phyloP scores from a whole-genome alignment of 1,139 yeast genomes.

The Torulaspora pretoriensis region DNA sequence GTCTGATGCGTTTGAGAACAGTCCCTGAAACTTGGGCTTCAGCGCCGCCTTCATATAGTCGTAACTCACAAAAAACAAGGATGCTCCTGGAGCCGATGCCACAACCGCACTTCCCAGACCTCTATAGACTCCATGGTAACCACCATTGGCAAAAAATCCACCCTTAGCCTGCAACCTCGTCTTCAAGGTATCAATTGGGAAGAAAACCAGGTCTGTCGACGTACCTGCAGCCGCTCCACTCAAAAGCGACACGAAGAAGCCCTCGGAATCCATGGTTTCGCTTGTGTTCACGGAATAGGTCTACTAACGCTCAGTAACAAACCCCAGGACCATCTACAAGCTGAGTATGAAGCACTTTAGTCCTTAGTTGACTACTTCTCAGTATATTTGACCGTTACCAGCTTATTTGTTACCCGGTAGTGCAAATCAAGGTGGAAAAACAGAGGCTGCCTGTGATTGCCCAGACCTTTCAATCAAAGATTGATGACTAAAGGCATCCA shows the following conservation, averaged over 20 bases:
- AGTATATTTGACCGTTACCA: not conserved
- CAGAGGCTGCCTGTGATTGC: not conserved
- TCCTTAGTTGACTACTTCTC: not conserved
- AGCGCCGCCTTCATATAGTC: conserved; percentile 65
- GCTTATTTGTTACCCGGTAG: not conserved
- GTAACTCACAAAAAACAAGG: conserved; percentile 84
- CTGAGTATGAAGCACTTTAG: not conserved
- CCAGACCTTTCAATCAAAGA: not conserved
- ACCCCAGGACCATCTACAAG: not conserved
- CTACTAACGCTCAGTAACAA: not conserved
- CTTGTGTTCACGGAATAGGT: not conserved
- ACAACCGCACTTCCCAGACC: conserved; percentile 92
- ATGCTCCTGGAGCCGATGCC: conserved; percentile 93
- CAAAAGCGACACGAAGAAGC: conserved; percentile 36
- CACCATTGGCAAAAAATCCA: conserved; percentile 89
- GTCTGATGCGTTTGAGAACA: conserved; percentile 27
- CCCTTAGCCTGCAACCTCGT: conserved; percentile 94
- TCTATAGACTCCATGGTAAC: conserved; percentile 82
- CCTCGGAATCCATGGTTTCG: conserved; percentile 14
- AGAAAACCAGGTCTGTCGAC: conserved; percentile 86
- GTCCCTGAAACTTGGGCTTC: conserved; percentile 41
- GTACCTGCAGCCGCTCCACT: conserved; percentile 98
- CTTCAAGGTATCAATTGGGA: conserved; percentile 93
- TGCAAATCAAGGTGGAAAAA: not conserved
- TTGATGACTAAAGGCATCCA: conserved; percentile 2